Evolutionary conservation across 371 early-diverging fungal genomes (phyloP), one percentile per base, ranked within the genome.

Genomic region (Rhizopus delemar): DNA sequence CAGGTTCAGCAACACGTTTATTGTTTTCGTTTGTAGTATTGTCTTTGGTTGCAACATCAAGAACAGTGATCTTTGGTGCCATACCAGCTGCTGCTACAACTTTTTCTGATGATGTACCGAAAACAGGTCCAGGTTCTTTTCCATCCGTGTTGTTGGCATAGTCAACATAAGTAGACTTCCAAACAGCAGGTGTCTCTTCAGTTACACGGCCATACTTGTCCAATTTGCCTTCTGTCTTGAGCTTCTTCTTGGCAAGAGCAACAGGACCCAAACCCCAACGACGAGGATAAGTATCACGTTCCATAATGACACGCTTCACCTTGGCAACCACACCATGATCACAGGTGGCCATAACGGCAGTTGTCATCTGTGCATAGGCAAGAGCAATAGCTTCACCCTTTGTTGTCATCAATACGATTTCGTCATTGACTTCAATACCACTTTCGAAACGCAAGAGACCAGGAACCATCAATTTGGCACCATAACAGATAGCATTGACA

Each of bases 221-320:
- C 28, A 98, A 84, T 80, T 96, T 94, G 41, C 98, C 98, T 51
- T 91, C 93, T 78, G 93, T 92, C 88, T 95, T 90, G 71, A 98
- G 61, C 84, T 93, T 91, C 90, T 98, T 98, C 90, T 98, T 98
- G 81, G 94, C 90, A 68, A 84, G 79, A 31, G 98, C 98, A 62
- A 80, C 73, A 35, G 97, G 96, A 51, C 98, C 98, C 68, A 98
- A 80, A 33, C 99, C 99, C 48, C 48, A 48, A 29, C 48, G 48
- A 29, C 48, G 48, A 48, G 48, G 97, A 76, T 99, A 99, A 11
- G 98, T 94, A 77, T 97, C 99, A 62, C 99, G 93, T 78, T 99
- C 99, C 99, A 99, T 99, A 63, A 99, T 99, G 48, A 99, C 99
- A 72, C 99, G 90, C 90, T 99, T 99, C 71, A 98, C 96, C 85